Base-by-base conservation (phyloP, 495 filamentous ascomycete species). In the Penicillium bovifimosum region DNA sequence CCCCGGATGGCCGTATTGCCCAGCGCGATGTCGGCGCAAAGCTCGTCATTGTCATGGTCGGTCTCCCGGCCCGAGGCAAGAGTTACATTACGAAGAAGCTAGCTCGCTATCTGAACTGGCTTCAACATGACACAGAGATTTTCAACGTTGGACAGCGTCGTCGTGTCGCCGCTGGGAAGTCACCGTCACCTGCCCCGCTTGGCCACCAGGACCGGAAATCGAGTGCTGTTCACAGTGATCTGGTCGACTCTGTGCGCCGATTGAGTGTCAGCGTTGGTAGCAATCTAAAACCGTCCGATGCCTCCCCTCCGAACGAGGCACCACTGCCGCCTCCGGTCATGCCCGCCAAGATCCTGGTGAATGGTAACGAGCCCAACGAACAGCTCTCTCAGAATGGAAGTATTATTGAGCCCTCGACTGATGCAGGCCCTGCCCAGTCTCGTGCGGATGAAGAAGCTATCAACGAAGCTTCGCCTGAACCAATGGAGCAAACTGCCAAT, bases 51-150 rank as follows among this genome's bases (percentile, higher is more conserved):
- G 86, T 97, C 61, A 98, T 98, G 93, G 93, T 98, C 42, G 93
- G 93, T 53, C 77, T 98, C 45, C 93, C 93, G 0, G 93, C 93
- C 1, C 75, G 93, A 54, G 93, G 93, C 47, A 98, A 98, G 72
- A 96, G 90, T 50, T 98, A 98, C 70, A 91, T 98, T 59, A 96
- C 92, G 47, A 96, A 96, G 77, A 98, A 98, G 75, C 78, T 98
- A 40, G 87, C 91, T 20, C 82, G 93, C 43, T 98, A 98, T 60
- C 73, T 98, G 18, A 91, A 95, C 49, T 98, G 93, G 93, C 84
- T 96, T 43, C 93, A 98, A 59, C 93, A 98, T 64, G 87, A 96
- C 57, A 89, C 90, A 17, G 78, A 79, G 59, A 96, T 98, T 55
- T 98, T 98, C 80, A 98, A 98, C 56, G 93, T 98, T 34, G 93